Evolutionary conservation across 352 stramenopile species (phyloP).

Genomic region (Phytopythium sindhum): DNA sequence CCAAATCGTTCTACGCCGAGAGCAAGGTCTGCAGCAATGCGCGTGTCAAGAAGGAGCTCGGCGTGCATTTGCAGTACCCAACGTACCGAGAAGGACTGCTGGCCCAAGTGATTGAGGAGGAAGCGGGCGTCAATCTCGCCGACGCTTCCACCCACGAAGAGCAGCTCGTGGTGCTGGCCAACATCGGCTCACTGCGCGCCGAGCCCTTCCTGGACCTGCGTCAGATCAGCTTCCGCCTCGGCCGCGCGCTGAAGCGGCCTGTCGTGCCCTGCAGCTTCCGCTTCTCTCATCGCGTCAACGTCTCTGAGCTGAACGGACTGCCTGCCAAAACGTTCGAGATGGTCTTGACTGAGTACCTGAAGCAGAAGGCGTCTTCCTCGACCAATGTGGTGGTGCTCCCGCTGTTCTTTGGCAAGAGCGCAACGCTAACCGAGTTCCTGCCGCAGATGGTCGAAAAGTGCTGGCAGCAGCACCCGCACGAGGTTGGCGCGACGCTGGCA

Average conservation of each 20-base stretch:
- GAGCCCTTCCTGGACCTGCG: conserved; percentile 73
- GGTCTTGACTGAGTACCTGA: conserved; percentile 48
- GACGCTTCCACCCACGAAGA: conserved; percentile 8
- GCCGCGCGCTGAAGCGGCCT: conserved; percentile 38
- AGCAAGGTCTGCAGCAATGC: conserved; percentile 79
- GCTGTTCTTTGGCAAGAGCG: conserved; percentile 77
- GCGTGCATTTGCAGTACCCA: conserved; percentile 64
- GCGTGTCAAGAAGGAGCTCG: conserved; percentile 72
- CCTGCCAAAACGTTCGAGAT: conserved; percentile 64
- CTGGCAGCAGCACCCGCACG: conserved; percentile 15
- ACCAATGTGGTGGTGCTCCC: conserved; percentile 59
- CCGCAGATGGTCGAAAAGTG: conserved; percentile 52
- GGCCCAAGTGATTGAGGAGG: conserved; percentile 74
- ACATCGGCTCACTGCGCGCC: conserved; percentile 71
- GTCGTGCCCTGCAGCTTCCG: conserved; percentile 77
- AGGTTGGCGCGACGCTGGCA: conserved; percentile 13
- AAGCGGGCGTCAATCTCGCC: not conserved
- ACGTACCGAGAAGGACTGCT: conserved; percentile 81
- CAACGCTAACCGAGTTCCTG: conserved; percentile 74
- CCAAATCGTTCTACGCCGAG: conserved; percentile 84
- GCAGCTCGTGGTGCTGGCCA: conserved; percentile 53
- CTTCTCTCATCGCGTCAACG: conserved; percentile 72
- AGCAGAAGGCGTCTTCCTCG: conserved; percentile 5
- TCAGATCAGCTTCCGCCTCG: conserved; percentile 67
- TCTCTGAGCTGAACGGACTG: conserved; percentile 51